Percentiles rank a stretch among this genome's conserved stretches.
Conservation (phyloP, 805 yeast genomes). For the Wickerhamomyces strasburgensis region DNA sequence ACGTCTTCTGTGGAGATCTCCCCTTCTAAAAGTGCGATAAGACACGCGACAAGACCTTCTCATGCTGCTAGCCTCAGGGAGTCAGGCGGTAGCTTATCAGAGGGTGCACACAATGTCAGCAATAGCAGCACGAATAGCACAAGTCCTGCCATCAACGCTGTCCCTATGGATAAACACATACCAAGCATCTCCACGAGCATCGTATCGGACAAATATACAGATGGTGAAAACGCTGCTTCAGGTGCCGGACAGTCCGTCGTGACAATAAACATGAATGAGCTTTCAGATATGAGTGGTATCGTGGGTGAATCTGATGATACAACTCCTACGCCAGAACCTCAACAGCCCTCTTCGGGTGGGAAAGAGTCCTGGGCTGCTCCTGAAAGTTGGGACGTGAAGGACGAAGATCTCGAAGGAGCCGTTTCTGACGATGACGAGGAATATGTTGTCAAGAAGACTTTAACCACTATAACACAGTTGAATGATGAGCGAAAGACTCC, state of each 20-base stretch:
- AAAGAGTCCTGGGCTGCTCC: slow-evolving; percentile 48
- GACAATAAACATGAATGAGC: slow-evolving; percentile 31
- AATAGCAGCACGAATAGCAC: background rate
- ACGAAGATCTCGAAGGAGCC: slow-evolving; percentile 15
- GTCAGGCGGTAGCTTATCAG: too few relatives aligned
- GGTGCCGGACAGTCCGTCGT: slow-evolving; percentile 34
- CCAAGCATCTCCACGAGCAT: slow-evolving; percentile 6
- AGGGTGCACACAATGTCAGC: too few relatives aligned
- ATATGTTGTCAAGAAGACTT: slow-evolving; percentile 31
- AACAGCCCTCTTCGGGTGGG: slow-evolving; percentile 1
- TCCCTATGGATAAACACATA: background rate
- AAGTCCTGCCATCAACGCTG: slow-evolving; percentile 2
- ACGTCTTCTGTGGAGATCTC: slow-evolving; percentile 1
- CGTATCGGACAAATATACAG: background rate
- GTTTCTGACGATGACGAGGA: slow-evolving; percentile 32
- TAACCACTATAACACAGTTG: slow-evolving; percentile 26
- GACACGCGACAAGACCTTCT: too few relatives aligned
- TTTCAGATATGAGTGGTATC: slow-evolving; percentile 49
- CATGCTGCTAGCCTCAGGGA: too few relatives aligned
- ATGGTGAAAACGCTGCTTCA: background rate
- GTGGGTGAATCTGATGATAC: slow-evolving; percentile 19
- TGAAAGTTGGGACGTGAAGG: slow-evolving; percentile 57
- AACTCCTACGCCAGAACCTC: slow-evolving; percentile 2
- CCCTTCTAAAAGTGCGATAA: too few relatives aligned
- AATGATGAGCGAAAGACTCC: slow-evolving; percentile 19